Evolutionary conservation across 78 protist species (phyloP), one percentile per base, ranked within the genome.

Genomic region (Pelomyxa schiedti): DNA sequence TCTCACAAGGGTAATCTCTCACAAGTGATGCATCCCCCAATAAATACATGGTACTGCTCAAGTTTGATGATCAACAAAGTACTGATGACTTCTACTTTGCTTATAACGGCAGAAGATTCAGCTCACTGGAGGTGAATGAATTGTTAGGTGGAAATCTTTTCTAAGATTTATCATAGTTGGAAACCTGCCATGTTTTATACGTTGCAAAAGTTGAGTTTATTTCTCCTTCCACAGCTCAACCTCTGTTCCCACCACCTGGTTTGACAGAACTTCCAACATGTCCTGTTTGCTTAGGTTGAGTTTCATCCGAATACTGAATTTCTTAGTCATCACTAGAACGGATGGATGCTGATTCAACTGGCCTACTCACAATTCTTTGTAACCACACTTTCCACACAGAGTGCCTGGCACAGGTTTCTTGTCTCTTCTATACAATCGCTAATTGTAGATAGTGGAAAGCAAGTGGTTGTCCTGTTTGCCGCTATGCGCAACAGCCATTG

Each of bases 221-320:
- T 8, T 38, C 42, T 16, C n/a, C 63, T 26, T 5, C 36, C 66
- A 35, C 22, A 30, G 9, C 39, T 69, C 36, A 37, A 1, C 16
- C 75, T 41, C 38, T 42, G 26, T 66, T 66, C 70, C 63, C n/a
- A 38, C 8, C 22, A 5, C 9, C 2, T 22, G 16, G 38, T 32
- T 39, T 74, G 28, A 79, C 80, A 1, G 93, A 92, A 68, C 67
- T 89, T 39, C 96, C 94, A 4, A 78, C 87, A n/a, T 93, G 96
- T 72, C 92, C 96, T 22, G 96, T 89, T 5, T 92, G 95, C 53
- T 79, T n/a, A n/a, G n/a, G n/a, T n/a, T n/a, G n/a, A n/a, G n/a
- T n/a, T n/a, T n/a, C n/a, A n/a, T n/a, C 80, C 38, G 80, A 75
- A n/a, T 8, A 8, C 75, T 29, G 28, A 3, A 29, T 39, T 7